Base-by-base conservation (phyloP, 495 filamentous ascomycete genomes). In the Penicillium coprophilum region DNA sequence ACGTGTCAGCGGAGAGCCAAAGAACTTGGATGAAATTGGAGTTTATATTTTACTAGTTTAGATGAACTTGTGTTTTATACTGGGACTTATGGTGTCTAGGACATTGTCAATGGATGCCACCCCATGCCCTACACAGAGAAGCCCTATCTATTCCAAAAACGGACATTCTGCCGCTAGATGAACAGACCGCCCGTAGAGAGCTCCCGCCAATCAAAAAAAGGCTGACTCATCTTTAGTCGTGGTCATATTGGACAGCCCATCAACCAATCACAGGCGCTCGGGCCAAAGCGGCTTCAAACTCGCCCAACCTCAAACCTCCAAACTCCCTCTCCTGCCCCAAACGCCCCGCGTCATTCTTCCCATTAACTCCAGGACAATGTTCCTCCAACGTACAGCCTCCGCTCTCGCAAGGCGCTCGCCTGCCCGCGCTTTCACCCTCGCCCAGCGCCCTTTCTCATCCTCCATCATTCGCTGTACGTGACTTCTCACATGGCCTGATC, bases 1-100 rank as follows among this genome's bases (percentile, higher is more conserved):
- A 90, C 90, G 17, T 96, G 92, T 76, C 86, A 85, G 64, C 89
- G 92, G 64, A 88, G 90, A 67, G 89, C 89, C 2, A 21, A 36
- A 6, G 30, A 40, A 10, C 32, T 39, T 52, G 50, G 30, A 21
- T 49, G 27, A 32, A 20, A 15, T 32, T 30, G 11, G 45, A n/a
- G 24, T 28, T 15, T 30, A 2, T 30, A 27, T 17, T 28, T 30
- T 20, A 27, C 6, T 49, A 43, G 23, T 4, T 31, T 47, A 27
- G 21, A 13, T 9, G n/a, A 21, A 20, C 3, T 20, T 40, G 5
- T 15, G 17, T 31, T 20, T 32, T 17, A 20, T 19, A 15, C 6
- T 40, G 13, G 31, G 36, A 13, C n/a, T 8, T 40, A 21, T 52
- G 15, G 10, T 41, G 8, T 6, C 13, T 8, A 21, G 21, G 6